phyloP scores from a whole-genome alignment of 2,329 filamentous ascomycete genomes.

The Penicillium sclerotigenum region DNA sequence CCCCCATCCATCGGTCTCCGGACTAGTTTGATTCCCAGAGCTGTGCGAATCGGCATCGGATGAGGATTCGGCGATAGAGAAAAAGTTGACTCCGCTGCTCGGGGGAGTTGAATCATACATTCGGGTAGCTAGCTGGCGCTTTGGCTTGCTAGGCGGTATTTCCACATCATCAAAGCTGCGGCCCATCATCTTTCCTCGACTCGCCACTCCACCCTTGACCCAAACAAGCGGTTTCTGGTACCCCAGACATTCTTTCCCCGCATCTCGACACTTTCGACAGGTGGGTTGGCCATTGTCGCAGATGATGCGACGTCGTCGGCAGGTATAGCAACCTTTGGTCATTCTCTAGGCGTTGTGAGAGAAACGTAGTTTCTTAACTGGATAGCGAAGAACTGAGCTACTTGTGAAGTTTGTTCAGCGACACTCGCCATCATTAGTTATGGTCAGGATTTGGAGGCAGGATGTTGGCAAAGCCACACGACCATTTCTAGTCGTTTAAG shows the following conservation, averaged over 20 bases:
- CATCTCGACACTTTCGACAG: constrained; percentile 43
- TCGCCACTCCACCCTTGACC: constrained; percentile 45
- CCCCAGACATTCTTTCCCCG: constrained; percentile 44
- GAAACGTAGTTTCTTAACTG: constrained; percentile 5
- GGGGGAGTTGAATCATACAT: background rate
- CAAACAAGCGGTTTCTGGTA: constrained; percentile 44
- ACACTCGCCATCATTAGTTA: constrained; percentile 22
- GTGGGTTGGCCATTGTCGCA: constrained; percentile 44
- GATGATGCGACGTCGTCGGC: constrained; percentile 44
- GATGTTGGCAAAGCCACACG: constrained; percentile 5
- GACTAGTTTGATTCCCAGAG: constrained; percentile 15
- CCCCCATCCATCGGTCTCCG: constrained; percentile 16
- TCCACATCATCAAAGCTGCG: constrained; percentile 47
- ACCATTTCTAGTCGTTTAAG: constrained; percentile 11
- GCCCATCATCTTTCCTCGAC: constrained; percentile 52
- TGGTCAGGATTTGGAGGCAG: constrained; percentile 11
- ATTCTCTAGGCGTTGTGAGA: constrained; percentile 23
- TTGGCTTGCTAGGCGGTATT: constrained; percentile 9
- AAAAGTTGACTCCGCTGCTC: constrained; percentile 7
- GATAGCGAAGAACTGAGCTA: constrained; percentile 16
- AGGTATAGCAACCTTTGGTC: constrained; percentile 45
- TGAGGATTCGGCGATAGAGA: constrained; percentile 11
- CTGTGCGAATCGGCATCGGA: constrained; percentile 18
- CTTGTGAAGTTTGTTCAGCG: constrained; percentile 12
- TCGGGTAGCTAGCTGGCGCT: background rate